Evolutionary conservation across 768 basidiomycete species (phyloP), one percentile per base, ranked within the genome.

Genomic region (Phlebiopsis gigantea): DNA sequence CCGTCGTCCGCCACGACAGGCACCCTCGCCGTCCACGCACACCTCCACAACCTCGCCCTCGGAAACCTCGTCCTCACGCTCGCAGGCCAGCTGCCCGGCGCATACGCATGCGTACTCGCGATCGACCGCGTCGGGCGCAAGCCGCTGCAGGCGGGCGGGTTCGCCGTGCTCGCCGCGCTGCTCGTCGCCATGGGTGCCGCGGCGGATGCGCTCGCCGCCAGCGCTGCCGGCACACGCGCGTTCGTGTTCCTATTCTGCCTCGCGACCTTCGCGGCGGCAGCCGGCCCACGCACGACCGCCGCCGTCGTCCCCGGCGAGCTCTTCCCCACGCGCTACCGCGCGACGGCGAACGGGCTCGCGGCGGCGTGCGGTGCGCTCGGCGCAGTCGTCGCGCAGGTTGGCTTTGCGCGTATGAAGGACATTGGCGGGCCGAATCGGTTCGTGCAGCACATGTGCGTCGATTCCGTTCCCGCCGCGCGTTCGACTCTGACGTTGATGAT

Each of bases 321-420:
- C 48, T 77, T 75, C 66, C 77, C 77, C 6, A 78, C 77, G 5
- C 70, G 75, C 19, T 75, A 76, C 63, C 70, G 77, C 9, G 66
- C 72, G 2, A 72, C 73, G 4, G 76, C 74, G 4, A 72, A 75
- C 61, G 77, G 77, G 10, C 67, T 78, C 57, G 70, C 73, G 3
- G 77, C 77, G 9, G 77, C 77, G 0, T 67, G 64, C 42, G 77
- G 77, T 28, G 77, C 77, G 58, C 54, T 70, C 19, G 77, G 77
- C 30, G 46, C 46, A 46, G 34, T 39, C 34, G 34, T 39, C 8
- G 34, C 34, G 2, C 34, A 39, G 17, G 34, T 17, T 2, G 34
- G 34, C 4, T 10, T 39, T 17, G 34, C 34, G 34, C 2, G 34
- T 10, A 3, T 39, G 3, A 39, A 39, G n/a, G n/a, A 39, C 17